Base-by-base conservation (phyloP, 176 grass and related monocot species). In the Musa troglodytarum region DNA sequence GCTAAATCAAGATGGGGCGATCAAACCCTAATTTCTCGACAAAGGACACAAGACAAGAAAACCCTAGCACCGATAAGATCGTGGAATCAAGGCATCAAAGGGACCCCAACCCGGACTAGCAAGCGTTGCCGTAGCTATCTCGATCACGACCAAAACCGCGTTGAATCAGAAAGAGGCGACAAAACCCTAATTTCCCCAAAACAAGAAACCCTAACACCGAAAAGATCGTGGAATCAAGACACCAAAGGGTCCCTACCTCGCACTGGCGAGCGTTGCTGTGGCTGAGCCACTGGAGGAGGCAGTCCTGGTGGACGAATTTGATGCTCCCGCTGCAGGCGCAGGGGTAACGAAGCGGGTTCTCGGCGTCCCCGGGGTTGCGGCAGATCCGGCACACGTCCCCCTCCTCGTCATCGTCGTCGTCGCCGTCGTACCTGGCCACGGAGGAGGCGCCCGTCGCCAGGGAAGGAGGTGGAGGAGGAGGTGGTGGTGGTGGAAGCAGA, bases 321-420 rank as follows among this genome's bases (percentile, higher is more conserved):
- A 99, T 99, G 74, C 96, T 99, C 16, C 96, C 96, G 77, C 96
- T 99, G 87, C 96, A 99, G 21, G 96, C 96, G 88, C 96, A 99
- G 4, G 96, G 96, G 61, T 89, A 99, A 9, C 96, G 87, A 49
- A 99, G 92, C 67, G 91, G 96, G 70, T 94, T 89, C 16, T 89
- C 88, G 21, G 83, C 77, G 54, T 95, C 91, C 53, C 96, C 96
- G 14, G 86, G 91, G 87, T 99, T 99, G 76, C 96, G 96, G 83
- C 96, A 99, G 91, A 99, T 99, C 91, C 96, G 90, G 85, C 96
- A 99, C 56, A 99, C 96, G 80, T 99, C 96, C 0, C 85, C 85
- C 52, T 87, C 85, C n/a, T 87, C 85, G 8, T 86, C 84, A 24
- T 86, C 84, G 16, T 86, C 84, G 54, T 86, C 84, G 16, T 86